These are phyloP conservation scores for Centaurea solstitialis DNA, from an alignment of 129 eudicot genomes.

Conservation along the genomic window DNA sequence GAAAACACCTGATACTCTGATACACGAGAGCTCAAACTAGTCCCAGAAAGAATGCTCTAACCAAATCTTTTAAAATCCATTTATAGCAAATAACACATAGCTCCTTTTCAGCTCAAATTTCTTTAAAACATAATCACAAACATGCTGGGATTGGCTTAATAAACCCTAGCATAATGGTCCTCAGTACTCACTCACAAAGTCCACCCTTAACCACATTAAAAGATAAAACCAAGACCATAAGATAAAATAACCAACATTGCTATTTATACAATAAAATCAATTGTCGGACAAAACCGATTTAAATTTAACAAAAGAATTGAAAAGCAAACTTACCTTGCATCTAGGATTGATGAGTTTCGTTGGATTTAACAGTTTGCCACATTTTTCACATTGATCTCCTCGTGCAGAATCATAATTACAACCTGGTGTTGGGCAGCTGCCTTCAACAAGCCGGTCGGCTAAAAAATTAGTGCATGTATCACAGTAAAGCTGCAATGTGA, in stretches of 20 bases:
- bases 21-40: not conserved
- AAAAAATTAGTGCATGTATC: conserved; percentile 80
- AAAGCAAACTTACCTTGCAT: conserved; percentile 66
- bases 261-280: not conserved
- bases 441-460: conserved; percentile 96
- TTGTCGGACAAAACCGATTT: not conserved
- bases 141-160: too few species aligned
- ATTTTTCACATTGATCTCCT: conserved; percentile 97
- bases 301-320: not conserved
- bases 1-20: not conserved
- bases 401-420: conserved; percentile 96
- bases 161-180: not conserved
- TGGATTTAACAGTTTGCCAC: conserved; percentile 86
- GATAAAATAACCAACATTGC: not conserved
- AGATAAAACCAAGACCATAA: not conserved
- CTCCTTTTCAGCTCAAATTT: not conserved
- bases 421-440: conserved; percentile 82
- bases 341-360: conserved; percentile 77
- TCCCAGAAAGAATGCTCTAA: conserved; percentile 10
- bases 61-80: not conserved
- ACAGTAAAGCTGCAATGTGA: conserved; percentile 77
- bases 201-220: not conserved
- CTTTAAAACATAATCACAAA: not conserved
- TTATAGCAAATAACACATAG: not conserved
- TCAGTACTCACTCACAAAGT: not conserved